Evolutionary conservation across 176 grass and related monocot genomes (phyloP).

Genomic region (Typha latifolia): DNA sequence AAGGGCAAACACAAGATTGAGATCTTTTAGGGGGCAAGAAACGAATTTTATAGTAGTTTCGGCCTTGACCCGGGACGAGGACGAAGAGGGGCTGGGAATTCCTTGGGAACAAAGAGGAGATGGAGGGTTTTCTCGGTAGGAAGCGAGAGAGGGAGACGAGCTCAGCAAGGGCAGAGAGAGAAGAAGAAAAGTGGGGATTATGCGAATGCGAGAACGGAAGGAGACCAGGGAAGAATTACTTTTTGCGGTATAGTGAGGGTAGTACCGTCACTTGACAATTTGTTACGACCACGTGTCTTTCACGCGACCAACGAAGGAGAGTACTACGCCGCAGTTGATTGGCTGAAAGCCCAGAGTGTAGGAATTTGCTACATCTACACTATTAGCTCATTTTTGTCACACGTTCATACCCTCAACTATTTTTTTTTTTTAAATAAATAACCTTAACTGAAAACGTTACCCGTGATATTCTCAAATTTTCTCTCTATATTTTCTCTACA

Average conservation of each 20-base stretch:
- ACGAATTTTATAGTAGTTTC: background rate
- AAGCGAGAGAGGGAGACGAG: background rate
- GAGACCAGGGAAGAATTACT: background rate
- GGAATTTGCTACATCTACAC: no score
- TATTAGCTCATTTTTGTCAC: no score
- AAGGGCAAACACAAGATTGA: background rate
- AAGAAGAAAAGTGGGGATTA: slow-evolving; percentile 13
- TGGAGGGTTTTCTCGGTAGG: slow-evolving; percentile 8
- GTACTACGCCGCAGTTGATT: background rate
- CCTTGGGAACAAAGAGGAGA: background rate
- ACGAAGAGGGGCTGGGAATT: background rate
- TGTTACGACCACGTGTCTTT: background rate
- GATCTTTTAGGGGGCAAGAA: background rate
- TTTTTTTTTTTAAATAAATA: no score
- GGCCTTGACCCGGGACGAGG: background rate
- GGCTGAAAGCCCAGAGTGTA: background rate
- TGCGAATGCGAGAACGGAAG: background rate
- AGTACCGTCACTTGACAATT: background rate
- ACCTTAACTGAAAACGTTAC: no score
- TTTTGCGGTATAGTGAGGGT: background rate
- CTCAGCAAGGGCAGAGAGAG: background rate
- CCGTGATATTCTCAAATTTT: no score
- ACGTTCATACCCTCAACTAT: no score
- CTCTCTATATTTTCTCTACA: no score
- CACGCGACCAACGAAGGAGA: background rate